These are phyloP conservation scores for Naegleria fowleri DNA, from an alignment of 208 protist genomes.

Conservation along the genomic window DNA sequence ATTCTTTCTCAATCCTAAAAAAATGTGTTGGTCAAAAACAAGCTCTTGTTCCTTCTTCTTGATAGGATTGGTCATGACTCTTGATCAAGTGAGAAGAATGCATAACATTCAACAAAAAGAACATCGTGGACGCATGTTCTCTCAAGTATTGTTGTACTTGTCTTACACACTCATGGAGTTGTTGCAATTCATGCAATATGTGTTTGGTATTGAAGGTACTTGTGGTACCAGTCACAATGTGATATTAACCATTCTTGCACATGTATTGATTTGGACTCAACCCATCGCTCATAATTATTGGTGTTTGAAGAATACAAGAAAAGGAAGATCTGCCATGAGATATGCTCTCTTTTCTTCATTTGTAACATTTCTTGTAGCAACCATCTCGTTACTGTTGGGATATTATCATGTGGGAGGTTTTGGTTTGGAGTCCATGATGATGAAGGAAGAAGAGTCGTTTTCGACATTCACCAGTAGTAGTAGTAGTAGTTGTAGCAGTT, in stretches of 20 bases:
- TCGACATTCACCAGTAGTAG: no score
- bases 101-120: background rate
- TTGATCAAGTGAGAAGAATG: background rate
- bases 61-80: background rate
- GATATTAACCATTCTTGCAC: background rate
- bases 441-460: no score
- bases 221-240: background rate
- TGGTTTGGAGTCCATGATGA: background rate
- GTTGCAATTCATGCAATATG: background rate
- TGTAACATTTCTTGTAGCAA: background rate
- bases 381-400: background rate
- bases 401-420: background rate
- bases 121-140: background rate
- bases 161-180: background rate
- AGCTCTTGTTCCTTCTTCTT: background rate
- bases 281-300: background rate
- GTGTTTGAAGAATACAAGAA: background rate
- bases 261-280: background rate
- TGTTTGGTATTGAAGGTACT: background rate
- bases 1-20: no score
- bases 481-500: no score
- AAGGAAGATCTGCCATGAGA: background rate
- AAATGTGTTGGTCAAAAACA: background rate
- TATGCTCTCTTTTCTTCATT: background rate
- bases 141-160: background rate